Conservation (phyloP, 495 filamentous ascomycete genomes). For the Aspergillus indologenus region DNA sequence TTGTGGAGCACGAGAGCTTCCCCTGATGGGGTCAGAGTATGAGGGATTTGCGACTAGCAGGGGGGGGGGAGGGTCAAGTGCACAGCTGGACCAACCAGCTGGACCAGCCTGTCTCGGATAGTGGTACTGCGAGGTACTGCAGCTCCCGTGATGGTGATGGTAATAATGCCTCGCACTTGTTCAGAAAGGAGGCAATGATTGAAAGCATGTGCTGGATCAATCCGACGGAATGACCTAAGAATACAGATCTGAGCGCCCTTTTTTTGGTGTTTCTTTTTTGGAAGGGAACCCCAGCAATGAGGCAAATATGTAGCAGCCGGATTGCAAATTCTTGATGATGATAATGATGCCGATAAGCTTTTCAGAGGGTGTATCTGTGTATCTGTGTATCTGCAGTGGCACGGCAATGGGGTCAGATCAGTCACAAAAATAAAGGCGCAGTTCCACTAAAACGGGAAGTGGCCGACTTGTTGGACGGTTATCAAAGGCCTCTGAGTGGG, state of each 20-base stretch:
- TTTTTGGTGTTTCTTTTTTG: neutral
- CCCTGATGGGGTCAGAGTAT: constrained; percentile 28
- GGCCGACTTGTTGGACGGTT: constrained; percentile 12
- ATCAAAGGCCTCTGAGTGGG: constrained; percentile 28
- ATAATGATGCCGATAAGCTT: constrained; percentile 25
- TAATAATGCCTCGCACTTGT: constrained; percentile 12
- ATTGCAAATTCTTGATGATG: constrained; percentile 6
- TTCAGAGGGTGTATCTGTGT: constrained; percentile 4
- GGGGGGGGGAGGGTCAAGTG: neutral
- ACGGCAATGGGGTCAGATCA: constrained; percentile 20
- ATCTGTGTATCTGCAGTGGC: constrained; percentile 16
- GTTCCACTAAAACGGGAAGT: constrained; percentile 1
- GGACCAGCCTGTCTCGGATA: constrained; percentile 21
- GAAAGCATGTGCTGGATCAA: constrained; percentile 12
- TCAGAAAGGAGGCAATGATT: neutral
- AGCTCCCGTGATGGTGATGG: constrained; percentile 2
- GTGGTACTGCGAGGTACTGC: constrained; percentile 9
- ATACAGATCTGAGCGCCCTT: constrained; percentile 18
- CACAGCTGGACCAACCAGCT: constrained; percentile 9
- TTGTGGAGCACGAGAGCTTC: constrained; percentile 32
- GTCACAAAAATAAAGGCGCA: constrained; percentile 8
- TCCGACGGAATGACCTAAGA: constrained; percentile 16
- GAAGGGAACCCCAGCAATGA: constrained; percentile 9
- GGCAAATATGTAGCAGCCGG: constrained; percentile 19
- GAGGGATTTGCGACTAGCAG: constrained; percentile 30